These are phyloP conservation scores for Trichosporon sp. DNA, from an alignment of 1,284 basidiomycete species.

Conservation along the genomic window DNA sequence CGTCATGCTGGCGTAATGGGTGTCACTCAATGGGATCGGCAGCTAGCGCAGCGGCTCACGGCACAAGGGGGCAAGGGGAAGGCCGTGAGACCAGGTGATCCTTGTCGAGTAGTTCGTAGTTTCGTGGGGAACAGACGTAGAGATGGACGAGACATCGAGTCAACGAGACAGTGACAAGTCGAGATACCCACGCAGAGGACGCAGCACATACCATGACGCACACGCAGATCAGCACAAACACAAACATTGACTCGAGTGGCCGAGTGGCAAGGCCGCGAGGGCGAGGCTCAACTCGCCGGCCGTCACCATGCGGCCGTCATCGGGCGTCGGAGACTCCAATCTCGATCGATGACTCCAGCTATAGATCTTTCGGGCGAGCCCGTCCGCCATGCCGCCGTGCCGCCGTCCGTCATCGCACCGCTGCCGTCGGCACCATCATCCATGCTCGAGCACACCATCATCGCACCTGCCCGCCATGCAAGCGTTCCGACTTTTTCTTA, in stretches of 20 bases:
- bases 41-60: not conserved
- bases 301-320: not conserved
- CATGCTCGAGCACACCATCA: not conserved
- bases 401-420: no score
- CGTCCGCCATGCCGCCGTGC: no score
- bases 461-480: no score
- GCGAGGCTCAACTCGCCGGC: no score
- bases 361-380: not conserved
- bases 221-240: not conserved
- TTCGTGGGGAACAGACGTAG: not conserved
- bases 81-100: not conserved
- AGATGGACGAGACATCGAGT: not conserved
- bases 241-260: not conserved
- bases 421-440: no score
- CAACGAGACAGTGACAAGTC: not conserved
- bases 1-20: not conserved
- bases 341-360: no score
- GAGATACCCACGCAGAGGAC: not conserved
- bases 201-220: no score
- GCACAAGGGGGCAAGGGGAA: not conserved
- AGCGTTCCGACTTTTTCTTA: not conserved
- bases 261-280: no score
- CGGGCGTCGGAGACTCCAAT: not conserved
- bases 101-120: not conserved
- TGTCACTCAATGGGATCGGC: conserved; percentile 13